Base-by-base conservation (phyloP, 2,329 filamentous ascomycete genomes). In the Xylaria multiplex region DNA sequence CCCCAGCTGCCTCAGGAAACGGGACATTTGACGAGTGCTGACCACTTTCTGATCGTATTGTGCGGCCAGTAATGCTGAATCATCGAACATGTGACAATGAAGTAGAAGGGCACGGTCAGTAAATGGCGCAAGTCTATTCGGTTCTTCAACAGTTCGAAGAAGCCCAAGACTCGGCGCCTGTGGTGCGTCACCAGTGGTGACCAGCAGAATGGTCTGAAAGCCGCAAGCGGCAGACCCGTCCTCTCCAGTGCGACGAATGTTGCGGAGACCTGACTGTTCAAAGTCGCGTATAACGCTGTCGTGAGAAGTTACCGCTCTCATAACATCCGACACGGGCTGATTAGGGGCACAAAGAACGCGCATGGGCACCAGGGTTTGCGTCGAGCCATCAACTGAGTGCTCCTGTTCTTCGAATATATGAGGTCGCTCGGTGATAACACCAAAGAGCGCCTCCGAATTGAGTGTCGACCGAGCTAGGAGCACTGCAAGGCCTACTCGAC, bases 401-500 rank as follows among this genome's bases (percentile, higher is more conserved):
- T 35, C 52, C 22, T 35, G 50, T n/a, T 56, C 42, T 37, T 65
- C 22, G 9, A 42, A 48, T 6, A 37, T 57, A 8, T 57, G 43
- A 61, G 45, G 35, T 61, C 58, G 63, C 57, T 65, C 53, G 1
- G 63, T 62, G 9, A 65, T 11, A 54, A 65, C 27, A 56, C 63
- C 63, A 46, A 62, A 65, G 22, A 65, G 63, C 37, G 53, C 63
- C 54, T 65, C 63, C 30, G 52, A 48, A 37, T 53, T 37, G n/a
- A n/a, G 52, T 30, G 63, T 65, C 8, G 40, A 54, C 6, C 63
- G 52, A 65, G 63, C 35, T 27, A 53, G 42, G 46, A 65, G 58
- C 9, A 65, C 63, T 57, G 63, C 63, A 22, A 65, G 63, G n/a
- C 27, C 63, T 53, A 46, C 63, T 58, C 63, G 63, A 30, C 63